Conservation (phyloP, 2,329 filamentous ascomycete species). For the Cyphellophora attinorum region DNA sequence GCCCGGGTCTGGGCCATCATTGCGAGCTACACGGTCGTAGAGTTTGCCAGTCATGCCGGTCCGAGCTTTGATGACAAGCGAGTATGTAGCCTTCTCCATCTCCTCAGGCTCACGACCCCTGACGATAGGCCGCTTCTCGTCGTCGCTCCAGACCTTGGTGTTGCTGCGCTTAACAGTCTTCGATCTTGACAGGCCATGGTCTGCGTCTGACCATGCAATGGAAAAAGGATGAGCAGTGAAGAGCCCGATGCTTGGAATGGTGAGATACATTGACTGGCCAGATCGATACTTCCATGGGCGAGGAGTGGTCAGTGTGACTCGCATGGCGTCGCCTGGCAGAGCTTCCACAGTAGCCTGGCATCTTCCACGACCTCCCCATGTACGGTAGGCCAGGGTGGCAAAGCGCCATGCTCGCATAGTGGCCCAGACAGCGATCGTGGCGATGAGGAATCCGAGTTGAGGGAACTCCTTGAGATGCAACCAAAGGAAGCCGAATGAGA, state of each 20-base stretch:
- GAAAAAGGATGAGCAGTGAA: constrained; percentile 75
- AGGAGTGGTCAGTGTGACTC: constrained; percentile 61
- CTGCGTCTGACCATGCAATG: constrained; percentile 61
- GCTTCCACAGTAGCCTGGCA: constrained; percentile 59
- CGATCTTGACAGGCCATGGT: constrained; percentile 26
- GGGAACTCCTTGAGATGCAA: constrained; percentile 64
- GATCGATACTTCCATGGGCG: constrained; percentile 57
- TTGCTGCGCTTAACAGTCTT: constrained; percentile 2
- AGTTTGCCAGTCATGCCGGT: constrained; percentile 81
- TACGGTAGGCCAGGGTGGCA: constrained; percentile 54
- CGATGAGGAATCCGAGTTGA: constrained; percentile 65
- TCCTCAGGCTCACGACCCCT: constrained; percentile 29
- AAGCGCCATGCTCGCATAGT: constrained; percentile 59
- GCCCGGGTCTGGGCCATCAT: constrained; percentile 41
- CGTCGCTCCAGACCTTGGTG: constrained; percentile 4
- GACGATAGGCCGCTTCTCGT: constrained; percentile 19
- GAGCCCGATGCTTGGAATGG: constrained; percentile 54
- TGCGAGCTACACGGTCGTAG: constrained; percentile 62
- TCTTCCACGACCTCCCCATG: constrained; percentile 43
- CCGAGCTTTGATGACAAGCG: constrained; percentile 77
- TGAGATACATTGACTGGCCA: constrained; percentile 66
- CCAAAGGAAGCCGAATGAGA: constrained; percentile 63
- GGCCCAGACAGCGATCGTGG: constrained; percentile 67
- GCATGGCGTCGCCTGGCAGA: constrained; percentile 59
- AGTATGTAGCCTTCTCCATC: constrained; percentile 54